Percentiles rank a stretch among this genome's conserved stretches.
These are phyloP conservation scores for Crithidia sp. DNA, from an alignment of 208 protist genomes.

Conservation along the genomic window DNA sequence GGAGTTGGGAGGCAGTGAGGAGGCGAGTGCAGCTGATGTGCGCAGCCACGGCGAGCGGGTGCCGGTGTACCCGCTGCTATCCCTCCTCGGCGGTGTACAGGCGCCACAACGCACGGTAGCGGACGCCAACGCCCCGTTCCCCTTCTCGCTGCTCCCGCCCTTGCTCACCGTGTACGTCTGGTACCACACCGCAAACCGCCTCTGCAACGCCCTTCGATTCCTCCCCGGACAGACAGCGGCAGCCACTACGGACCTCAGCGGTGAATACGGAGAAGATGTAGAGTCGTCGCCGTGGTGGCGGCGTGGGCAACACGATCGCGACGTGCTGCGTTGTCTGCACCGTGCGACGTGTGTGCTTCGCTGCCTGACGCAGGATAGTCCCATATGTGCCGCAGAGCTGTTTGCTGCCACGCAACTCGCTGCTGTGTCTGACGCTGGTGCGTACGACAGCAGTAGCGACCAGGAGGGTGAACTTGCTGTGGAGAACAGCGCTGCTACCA, in stretches of 20 bases:
- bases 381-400: constrained; percentile 14
- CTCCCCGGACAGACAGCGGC: not conserved
- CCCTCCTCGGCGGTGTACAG: not conserved
- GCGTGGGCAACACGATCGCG: constrained; percentile 2
- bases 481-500: too few relatives aligned
- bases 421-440: not conserved
- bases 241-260: not conserved
- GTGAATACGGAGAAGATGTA: not conserved
- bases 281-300: constrained; percentile 10
- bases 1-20: not conserved
- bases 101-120: not conserved
- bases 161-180: constrained; percentile 33
- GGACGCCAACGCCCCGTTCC: constrained; percentile 6
- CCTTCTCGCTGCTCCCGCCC: constrained; percentile 26
- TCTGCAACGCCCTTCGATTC: constrained; percentile 22
- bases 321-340: constrained; percentile 17
- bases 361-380: constrained; percentile 22
- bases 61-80: constrained; percentile 28
- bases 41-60: not conserved
- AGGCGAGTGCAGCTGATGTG: not conserved
- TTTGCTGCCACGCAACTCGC: constrained; percentile 33
- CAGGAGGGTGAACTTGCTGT: not conserved
- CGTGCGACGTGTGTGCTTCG: constrained; percentile 32
- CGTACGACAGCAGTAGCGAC: not conserved
- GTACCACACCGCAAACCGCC: constrained; percentile 27